Evolutionary conservation across 768 basidiomycete species (phyloP).

Genomic region (Xerocomellus intermedius): DNA sequence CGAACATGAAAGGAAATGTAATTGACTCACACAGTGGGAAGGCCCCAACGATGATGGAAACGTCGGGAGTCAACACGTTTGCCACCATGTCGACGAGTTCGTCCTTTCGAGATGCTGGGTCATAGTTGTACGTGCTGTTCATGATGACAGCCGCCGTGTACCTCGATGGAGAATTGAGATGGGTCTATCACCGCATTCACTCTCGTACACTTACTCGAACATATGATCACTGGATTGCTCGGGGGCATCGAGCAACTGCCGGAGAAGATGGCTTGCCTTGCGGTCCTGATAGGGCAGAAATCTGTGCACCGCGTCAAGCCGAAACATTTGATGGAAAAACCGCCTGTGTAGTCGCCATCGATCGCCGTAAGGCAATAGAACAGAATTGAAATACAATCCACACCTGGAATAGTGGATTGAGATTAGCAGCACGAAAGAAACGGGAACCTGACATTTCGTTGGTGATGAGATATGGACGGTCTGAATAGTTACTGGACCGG

Average conservation of each 20-base stretch:
- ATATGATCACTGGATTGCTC: background rate
- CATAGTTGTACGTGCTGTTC: slow-evolving; percentile 1
- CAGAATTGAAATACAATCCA: background rate
- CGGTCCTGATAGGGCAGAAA: background rate
- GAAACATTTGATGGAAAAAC: background rate
- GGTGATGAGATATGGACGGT: background rate
- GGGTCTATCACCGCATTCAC: background rate
- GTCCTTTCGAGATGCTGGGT: background rate
- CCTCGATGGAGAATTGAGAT: background rate
- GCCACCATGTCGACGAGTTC: background rate
- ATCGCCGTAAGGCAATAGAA: background rate
- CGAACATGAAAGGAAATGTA: background rate
- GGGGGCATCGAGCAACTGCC: background rate
- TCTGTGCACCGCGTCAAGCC: background rate
- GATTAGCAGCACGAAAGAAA: background rate
- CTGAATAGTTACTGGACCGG: background rate
- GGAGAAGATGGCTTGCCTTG: background rate
- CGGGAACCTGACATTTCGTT: background rate
- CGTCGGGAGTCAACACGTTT: background rate
- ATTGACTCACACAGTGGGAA: background rate
- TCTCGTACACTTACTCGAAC: background rate
- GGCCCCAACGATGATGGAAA: background rate
- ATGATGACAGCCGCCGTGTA: background rate
- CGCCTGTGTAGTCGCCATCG: background rate
- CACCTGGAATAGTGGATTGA: too few species aligned